phyloP scores from a whole-genome alignment of 352 stramenopile genomes.

The Globisporangium paroecandrum region DNA sequence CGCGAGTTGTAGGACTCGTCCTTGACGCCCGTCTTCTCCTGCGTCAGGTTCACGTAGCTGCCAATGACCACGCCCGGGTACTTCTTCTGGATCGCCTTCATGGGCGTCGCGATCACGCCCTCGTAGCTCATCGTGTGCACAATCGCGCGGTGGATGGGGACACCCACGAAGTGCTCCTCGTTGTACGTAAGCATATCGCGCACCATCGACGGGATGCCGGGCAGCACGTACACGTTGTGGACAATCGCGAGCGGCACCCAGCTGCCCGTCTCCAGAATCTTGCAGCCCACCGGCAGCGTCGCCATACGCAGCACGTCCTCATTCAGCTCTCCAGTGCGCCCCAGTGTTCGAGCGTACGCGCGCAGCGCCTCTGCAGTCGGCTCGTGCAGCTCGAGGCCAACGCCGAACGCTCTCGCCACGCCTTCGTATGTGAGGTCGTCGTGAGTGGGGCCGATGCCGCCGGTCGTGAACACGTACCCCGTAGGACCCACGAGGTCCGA shows the following conservation, averaged over 20 bases:
- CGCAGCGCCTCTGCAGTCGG: slow-evolving; percentile 52
- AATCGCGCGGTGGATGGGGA: slow-evolving; percentile 74
- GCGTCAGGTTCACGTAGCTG: slow-evolving; percentile 81
- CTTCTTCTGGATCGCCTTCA: slow-evolving; percentile 64
- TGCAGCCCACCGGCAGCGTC: slow-evolving; percentile 54
- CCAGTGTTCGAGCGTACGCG: slow-evolving; percentile 34
- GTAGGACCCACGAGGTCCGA: slow-evolving; percentile 67
- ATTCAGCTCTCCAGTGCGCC: slow-evolving; percentile 40
- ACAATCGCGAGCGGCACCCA: slow-evolving; percentile 78
- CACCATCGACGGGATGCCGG: slow-evolving; percentile 78
- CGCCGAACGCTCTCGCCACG: slow-evolving; percentile 71
- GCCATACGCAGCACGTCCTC: slow-evolving; percentile 73
- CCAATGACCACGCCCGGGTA: slow-evolving; percentile 71
- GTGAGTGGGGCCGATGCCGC: slow-evolving; percentile 80
- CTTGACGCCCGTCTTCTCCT: slow-evolving; percentile 40
- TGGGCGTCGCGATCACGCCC: slow-evolving; percentile 57
- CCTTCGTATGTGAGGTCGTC: slow-evolving; percentile 88
- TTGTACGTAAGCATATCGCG: slow-evolving; percentile 79
- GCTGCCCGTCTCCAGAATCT: slow-evolving; percentile 44
- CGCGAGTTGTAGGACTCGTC: slow-evolving; percentile 69
- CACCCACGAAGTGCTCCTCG: slow-evolving; percentile 72
- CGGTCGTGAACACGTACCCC: slow-evolving; percentile 86
- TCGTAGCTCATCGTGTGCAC: slow-evolving; percentile 64
- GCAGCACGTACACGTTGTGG: slow-evolving; percentile 83
- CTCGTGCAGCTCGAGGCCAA: slow-evolving; percentile 63